These are phyloP conservation scores for Lycium ferocissimum DNA, from an alignment of 257 asterid genomes.

Conservation along the genomic window DNA sequence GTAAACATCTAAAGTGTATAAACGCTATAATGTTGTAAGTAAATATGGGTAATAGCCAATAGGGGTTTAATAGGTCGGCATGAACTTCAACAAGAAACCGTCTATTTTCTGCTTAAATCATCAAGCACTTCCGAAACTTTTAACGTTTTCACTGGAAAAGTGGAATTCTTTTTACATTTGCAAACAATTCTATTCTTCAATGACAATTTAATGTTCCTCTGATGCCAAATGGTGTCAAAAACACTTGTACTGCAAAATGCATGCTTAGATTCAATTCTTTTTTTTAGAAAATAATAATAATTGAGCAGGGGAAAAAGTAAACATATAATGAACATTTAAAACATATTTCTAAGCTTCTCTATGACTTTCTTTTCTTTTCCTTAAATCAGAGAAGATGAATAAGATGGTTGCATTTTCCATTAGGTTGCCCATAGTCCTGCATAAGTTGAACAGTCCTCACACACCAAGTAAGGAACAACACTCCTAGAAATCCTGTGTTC, in stretches of 20 bases:
- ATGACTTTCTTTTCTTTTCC: neutral
- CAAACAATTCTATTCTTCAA: neutral
- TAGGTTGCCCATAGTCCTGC: neutral
- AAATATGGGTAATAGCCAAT: neutral
- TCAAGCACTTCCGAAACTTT: neutral
- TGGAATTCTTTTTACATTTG: neutral
- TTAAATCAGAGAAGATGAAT: neutral
- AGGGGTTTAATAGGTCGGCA: neutral
- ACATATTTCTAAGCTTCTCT: neutral
- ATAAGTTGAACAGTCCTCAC: neutral
- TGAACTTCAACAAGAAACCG: neutral
- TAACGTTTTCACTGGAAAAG: neutral
- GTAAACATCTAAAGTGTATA: neutral
- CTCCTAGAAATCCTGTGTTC: neutral
- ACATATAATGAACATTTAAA: neutral
- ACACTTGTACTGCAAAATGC: neutral
- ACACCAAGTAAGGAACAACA: neutral
- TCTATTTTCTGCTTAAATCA: too few relatives aligned
- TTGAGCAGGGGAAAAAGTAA: neutral
- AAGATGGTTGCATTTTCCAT: neutral
- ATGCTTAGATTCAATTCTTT: neutral
- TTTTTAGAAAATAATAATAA: too few relatives aligned
- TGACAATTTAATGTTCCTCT: neutral
- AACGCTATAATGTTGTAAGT: neutral
- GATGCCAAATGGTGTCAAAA: neutral